phyloP scores from a whole-genome alignment of 768 basidiomycete genomes.

The Boletales sp. region DNA sequence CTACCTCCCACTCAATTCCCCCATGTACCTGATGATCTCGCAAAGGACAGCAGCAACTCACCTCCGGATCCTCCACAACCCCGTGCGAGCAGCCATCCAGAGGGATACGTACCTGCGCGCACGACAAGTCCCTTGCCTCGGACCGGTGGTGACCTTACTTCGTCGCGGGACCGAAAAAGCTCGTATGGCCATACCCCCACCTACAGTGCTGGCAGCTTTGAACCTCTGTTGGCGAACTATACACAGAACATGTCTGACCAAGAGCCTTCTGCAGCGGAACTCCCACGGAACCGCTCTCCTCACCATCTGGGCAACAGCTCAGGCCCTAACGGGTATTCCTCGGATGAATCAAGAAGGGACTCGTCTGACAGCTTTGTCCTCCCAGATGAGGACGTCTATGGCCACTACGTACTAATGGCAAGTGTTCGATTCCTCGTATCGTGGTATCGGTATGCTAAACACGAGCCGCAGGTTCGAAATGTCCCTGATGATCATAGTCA shows the following conservation, averaged over 20 bases:
- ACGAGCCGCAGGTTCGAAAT: constrained; percentile 49
- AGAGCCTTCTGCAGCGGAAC: constrained; percentile 15
- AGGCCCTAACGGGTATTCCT: constrained; percentile 6
- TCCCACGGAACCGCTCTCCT: constrained; percentile 29
- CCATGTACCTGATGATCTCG: constrained; percentile 19
- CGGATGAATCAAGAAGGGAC: constrained; percentile 23
- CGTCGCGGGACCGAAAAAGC: constrained; percentile 28
- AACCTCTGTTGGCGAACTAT: constrained; percentile 53
- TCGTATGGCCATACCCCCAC: constrained; percentile 42
- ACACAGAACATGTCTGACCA: constrained; percentile 26
- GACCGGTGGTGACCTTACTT: constrained; percentile 23
- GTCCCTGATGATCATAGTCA: constrained; percentile 43
- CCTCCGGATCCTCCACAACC: constrained; percentile 38
- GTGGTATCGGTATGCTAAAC: constrained; percentile 7
- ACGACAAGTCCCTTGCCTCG: constrained; percentile 46
- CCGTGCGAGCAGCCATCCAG: constrained; percentile 12
- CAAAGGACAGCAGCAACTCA: constrained; percentile 42
- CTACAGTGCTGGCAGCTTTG: constrained; percentile 54
- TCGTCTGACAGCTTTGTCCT: constrained; percentile 24
- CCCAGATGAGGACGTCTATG: constrained; percentile 55
- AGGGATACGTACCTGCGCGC: constrained; percentile 45
- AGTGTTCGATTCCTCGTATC: constrained; percentile 16
- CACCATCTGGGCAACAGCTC: constrained; percentile 1
- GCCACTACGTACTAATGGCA: constrained; percentile 52
- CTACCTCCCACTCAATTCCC: constrained; percentile 35